phyloP scores from a whole-genome alignment of 129 eudicot genomes.

The Saussurea involucrata region DNA sequence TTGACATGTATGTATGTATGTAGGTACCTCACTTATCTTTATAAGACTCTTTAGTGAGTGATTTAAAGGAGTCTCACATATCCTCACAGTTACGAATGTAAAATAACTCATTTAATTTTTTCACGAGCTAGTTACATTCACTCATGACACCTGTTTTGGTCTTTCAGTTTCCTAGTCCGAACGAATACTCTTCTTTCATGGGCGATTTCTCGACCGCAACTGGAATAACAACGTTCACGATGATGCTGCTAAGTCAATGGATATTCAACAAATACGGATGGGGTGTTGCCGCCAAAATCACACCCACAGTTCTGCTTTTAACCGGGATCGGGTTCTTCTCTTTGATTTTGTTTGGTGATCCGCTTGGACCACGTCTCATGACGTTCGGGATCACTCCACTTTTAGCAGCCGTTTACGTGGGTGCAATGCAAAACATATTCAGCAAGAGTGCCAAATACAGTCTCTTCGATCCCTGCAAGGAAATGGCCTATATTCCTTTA shows the following conservation, averaged over 20 bases:
- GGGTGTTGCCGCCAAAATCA: conserved; percentile 97
- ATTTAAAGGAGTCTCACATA: too few relatives aligned
- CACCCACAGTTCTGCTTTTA: conserved; percentile 83
- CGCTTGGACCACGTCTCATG: conserved; percentile 70
- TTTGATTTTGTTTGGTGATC: conserved; percentile 76
- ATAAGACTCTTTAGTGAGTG: too few relatives aligned
- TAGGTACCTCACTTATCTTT: too few relatives aligned
- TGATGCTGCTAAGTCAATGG: conserved; percentile 96
- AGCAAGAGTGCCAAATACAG: conserved; percentile 99
- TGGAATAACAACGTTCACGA: conserved; percentile 90
- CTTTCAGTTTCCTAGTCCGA: conserved; percentile 91
- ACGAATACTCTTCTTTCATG: conserved; percentile 97
- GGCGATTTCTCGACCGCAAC: conserved; percentile 99
- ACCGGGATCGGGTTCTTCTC: conserved; percentile 98
- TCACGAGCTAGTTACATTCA: background rate
- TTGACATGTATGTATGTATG: too few relatives aligned
- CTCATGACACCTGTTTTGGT: background rate
- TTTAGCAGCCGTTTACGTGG: conserved; percentile 96
- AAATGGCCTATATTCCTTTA: conserved; percentile 99
- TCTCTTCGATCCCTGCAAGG: conserved; percentile 98
- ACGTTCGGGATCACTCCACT: conserved; percentile 88
- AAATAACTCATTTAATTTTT: background rate
- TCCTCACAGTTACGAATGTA: background rate
- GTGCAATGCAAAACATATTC: conserved; percentile 95
- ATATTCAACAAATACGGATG: conserved; percentile 92